Evolutionary conservation across 2,329 filamentous ascomycete genomes (phyloP).

Genomic region (Endoconidiophora laricicola): DNA sequence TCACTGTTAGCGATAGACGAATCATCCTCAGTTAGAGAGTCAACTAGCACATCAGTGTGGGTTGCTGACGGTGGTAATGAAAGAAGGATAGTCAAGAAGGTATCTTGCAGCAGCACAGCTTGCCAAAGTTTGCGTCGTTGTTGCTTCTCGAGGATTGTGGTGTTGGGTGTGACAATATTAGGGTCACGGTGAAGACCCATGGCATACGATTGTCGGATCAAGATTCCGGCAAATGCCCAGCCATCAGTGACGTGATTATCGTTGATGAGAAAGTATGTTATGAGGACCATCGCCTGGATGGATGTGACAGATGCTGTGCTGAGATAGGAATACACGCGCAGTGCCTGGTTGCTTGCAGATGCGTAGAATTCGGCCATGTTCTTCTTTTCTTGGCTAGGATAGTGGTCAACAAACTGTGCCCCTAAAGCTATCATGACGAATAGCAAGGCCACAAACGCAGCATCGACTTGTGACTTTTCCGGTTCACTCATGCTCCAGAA

Average conservation of each 20-base stretch:
- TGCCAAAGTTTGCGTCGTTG: slow-evolving; percentile 69
- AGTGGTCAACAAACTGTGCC: slow-evolving; percentile 55
- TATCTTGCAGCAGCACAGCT: slow-evolving; percentile 65
- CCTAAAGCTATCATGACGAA: slow-evolving; percentile 65
- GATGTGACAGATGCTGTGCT: slow-evolving; percentile 57
- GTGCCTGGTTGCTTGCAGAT: slow-evolving; percentile 60
- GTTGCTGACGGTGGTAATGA: slow-evolving; percentile 63
- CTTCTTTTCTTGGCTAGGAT: slow-evolving; percentile 43
- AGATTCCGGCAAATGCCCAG: slow-evolving; percentile 64
- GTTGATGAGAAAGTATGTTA: slow-evolving; percentile 71
- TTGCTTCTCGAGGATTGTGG: slow-evolving; percentile 56
- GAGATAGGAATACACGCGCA: slow-evolving; percentile 60
- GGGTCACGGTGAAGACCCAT: slow-evolving; percentile 70
- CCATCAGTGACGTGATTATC: slow-evolving; percentile 72
- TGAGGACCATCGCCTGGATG: slow-evolving; percentile 64
- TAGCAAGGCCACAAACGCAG: slow-evolving; percentile 53
- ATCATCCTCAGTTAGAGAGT: slow-evolving; percentile 51
- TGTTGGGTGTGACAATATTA: slow-evolving; percentile 52
- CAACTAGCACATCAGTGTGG: slow-evolving; percentile 63
- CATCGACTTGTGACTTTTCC: slow-evolving; percentile 46
- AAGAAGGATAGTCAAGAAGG: slow-evolving; percentile 60
- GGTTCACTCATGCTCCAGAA: slow-evolving; percentile 49
- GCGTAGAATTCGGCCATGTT: slow-evolving; percentile 70
- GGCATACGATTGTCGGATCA: slow-evolving; percentile 63
- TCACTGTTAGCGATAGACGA: slow-evolving; percentile 39